phyloP scores from a whole-genome alignment of 2,329 filamentous ascomycete genomes.

The Aquanectria penicillioides region DNA sequence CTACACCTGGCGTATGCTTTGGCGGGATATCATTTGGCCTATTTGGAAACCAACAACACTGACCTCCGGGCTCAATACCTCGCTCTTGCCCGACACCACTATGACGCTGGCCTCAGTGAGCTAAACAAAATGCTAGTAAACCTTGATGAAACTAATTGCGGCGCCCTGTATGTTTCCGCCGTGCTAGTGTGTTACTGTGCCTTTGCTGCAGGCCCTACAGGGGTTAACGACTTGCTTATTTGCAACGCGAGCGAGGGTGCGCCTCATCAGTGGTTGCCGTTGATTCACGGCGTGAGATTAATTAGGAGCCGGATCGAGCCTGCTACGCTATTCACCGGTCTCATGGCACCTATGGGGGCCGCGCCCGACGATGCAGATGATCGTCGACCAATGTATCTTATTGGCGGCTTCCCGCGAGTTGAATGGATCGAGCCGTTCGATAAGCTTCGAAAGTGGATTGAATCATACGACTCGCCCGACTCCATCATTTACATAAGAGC shows the following conservation, averaged over 20 bases:
- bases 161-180: conserved; percentile 43
- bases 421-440: conserved; percentile 37
- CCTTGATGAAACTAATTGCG: conserved; percentile 42
- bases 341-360: conserved; percentile 37
- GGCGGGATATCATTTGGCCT: conserved; percentile 41
- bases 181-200: conserved; percentile 43
- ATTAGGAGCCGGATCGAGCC: conserved; percentile 40
- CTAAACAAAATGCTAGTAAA: conserved; percentile 36
- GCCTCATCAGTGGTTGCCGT: conserved; percentile 38
- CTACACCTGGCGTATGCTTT: conserved; percentile 43
- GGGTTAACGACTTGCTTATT: conserved; percentile 42
- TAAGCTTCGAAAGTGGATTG: conserved; percentile 35
- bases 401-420: conserved; percentile 32
- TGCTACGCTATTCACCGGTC: conserved; percentile 40
- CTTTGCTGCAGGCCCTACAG: conserved; percentile 44
- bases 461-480: conserved; percentile 36
- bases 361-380: conserved; percentile 27
- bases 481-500: conserved; percentile 38
- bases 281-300: conserved; percentile 40
- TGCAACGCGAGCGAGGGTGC: conserved; percentile 36
- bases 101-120: conserved; percentile 39
- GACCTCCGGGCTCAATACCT: conserved; percentile 32
- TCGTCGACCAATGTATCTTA: conserved; percentile 33
- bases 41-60: conserved; percentile 29
- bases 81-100: conserved; percentile 38